Base-by-base conservation (phyloP, 306 rosid genomes). In the Morella rubra region DNA sequence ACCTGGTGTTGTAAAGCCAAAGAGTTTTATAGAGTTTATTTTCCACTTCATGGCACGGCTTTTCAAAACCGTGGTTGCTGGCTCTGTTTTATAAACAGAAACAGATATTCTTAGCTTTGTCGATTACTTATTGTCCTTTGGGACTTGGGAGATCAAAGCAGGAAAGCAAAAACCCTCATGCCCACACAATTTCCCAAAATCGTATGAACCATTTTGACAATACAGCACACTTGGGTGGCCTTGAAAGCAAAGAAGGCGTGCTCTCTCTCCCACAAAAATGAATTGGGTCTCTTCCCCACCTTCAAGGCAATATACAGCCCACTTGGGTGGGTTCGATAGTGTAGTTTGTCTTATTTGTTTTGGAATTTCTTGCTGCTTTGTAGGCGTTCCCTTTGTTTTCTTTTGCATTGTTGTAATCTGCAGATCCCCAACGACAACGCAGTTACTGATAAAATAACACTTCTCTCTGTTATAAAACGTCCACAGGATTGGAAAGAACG, bases 381-480 rank as follows among this genome's bases (percentile, higher is more conserved):
- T 66, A 6, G 14, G 41, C 50, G 27, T 42, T 18, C 71, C n/a
- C 71, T 66, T 42, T 66, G 71, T 66, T 66, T 18, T 66, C 71
- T 66, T 42, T 42, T 16, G 50, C 27, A 9, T 42, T 4, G 70
- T 41, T 66, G 6, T 44, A 42, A 42, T 42, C 71, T 66, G 5
- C 64, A 3, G 15, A 9, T 2, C 49, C 71, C 70, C 20, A 41
- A 65, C 41, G 18, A 7, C 41, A 42, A n/a, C 8, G 42, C 22
- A 3, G 42, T 15, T 3, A 42, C 32, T 8, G 27, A 59, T 7
- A 42, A 16, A 42, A 18, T 16, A 7, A 9, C 11, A 44, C 4
- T 16, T 41, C 6, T 64, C 20, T 16, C 8, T 40, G 8, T 32
- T 6, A 0, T 56, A 68, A 51, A 20, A 71, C 27, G 65, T 27